Evolutionary conservation across 2,329 filamentous ascomycete genomes (phyloP).

Genomic region (Trichoderma sp.): DNA sequence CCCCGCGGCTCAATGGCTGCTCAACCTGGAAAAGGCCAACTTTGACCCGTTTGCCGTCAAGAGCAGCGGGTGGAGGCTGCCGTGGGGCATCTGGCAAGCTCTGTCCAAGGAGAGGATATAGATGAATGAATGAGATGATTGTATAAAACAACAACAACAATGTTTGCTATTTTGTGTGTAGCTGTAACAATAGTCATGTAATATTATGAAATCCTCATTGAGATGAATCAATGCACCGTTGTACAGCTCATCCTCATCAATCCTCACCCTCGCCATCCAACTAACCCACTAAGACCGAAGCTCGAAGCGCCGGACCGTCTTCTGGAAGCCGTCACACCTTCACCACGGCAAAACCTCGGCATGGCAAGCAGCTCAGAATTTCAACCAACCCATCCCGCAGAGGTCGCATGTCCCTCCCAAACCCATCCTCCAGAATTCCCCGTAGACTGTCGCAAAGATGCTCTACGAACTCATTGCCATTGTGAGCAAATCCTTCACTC

Average conservation of each 20-base stretch:
- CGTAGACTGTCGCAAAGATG: conserved; percentile 58
- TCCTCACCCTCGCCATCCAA: background rate
- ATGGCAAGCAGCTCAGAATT: conserved; percentile 7
- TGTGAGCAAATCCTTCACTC: conserved; percentile 54
- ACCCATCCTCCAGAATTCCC: background rate
- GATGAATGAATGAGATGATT: background rate
- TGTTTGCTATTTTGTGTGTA: fast-evolving
- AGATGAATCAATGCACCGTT: background rate
- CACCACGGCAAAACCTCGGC: conserved; percentile 35
- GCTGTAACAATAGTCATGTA: background rate
- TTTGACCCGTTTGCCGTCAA: conserved; percentile 76
- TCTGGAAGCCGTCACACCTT: conserved; percentile 1
- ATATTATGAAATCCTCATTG: background rate
- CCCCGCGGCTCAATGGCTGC: conserved; percentile 73
- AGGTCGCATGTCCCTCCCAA: conserved; percentile 14
- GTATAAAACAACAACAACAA: background rate
- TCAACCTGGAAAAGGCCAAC: conserved; percentile 72
- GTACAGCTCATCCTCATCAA: background rate
- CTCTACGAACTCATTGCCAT: conserved; percentile 97
- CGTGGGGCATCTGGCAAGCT: conserved; percentile 67
- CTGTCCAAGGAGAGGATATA: conserved; percentile 49
- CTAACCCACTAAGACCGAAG: background rate
- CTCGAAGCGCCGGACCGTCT: background rate
- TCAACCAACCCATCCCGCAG: conserved; percentile 27
- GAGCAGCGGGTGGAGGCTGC: conserved; percentile 72